Conservation (phyloP, 2,329 filamentous ascomycete genomes). For the Clarireedia homoeocarpa region DNA sequence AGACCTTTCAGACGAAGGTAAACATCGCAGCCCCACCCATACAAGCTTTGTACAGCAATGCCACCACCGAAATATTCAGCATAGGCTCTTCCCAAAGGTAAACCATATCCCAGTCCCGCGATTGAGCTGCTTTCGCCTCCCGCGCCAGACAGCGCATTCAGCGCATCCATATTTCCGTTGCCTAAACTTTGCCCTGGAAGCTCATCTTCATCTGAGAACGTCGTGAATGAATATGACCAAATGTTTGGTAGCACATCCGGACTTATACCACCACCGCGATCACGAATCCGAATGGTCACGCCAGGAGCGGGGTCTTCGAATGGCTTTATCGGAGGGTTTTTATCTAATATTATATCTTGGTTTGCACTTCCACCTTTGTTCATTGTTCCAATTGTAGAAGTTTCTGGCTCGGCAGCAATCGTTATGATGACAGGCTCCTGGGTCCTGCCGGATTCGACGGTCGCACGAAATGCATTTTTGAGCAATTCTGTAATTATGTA, state of each 20-base stretch:
- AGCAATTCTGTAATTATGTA: constrained; percentile 95
- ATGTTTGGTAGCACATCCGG: constrained; percentile 79
- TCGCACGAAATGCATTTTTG: constrained; percentile 94
- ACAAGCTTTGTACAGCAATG: constrained; percentile 88
- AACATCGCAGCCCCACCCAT: constrained; percentile 76
- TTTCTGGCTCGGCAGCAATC: constrained; percentile 58
- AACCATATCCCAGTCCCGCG: constrained; percentile 84
- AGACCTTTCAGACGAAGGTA: constrained; percentile 47
- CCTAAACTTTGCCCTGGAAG: constrained; percentile 35
- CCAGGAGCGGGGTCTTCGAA: constrained; percentile 64
- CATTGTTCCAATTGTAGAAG: constrained; percentile 6
- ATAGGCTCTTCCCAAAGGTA: constrained; percentile 86
- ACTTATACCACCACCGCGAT: constrained; percentile 88
- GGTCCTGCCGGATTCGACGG: constrained; percentile 74
- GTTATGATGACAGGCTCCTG: constrained; percentile 84
- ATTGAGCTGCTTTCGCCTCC: constrained; percentile 74
- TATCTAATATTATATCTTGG: background rate
- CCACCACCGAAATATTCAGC: constrained; percentile 97
- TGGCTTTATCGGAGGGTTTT: constrained; percentile 39
- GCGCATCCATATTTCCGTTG: constrained; percentile 50
- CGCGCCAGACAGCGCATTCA: constrained; percentile 67
- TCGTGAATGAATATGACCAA: constrained; percentile 97
- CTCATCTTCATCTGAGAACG: constrained; percentile 62
- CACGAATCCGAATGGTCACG: constrained; percentile 90
- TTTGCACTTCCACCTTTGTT: background rate